phyloP scores from a whole-genome alignment of 2,329 filamentous ascomycete genomes.

The Hansfordia pulvinata region DNA sequence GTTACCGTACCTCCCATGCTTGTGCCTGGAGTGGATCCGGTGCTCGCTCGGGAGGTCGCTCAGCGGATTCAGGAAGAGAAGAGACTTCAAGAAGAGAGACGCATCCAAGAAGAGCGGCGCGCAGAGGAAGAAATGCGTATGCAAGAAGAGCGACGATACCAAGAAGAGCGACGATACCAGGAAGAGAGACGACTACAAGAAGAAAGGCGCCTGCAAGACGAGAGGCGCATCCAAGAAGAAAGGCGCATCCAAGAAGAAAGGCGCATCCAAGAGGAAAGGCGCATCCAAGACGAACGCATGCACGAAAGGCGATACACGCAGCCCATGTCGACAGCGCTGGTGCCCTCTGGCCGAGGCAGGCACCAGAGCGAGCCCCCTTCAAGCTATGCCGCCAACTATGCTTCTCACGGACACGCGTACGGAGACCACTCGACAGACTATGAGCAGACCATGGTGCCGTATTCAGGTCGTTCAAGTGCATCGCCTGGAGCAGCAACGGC shows the following conservation, averaged over 20 bases:
- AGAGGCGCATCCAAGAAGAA: too few species aligned
- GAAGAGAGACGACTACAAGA: too few species aligned
- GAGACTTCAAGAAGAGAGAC: too few species aligned
- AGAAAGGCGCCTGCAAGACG: too few species aligned
- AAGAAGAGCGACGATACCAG: too few species aligned
- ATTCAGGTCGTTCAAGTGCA: too few species aligned
- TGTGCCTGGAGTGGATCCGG: conserved; percentile 46
- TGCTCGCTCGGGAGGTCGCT: conserved; percentile 39
- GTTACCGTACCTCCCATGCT: conserved; percentile 39
- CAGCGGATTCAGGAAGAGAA: too few species aligned
- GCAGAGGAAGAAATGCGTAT: too few species aligned
- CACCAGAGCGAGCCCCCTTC: conserved; percentile 18
- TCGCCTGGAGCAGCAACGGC: conserved; percentile 7
- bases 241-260: conserved; percentile 37
- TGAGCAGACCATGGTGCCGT: conserved; percentile 15
- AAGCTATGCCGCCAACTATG: conserved; percentile 11
- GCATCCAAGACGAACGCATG: conserved; percentile 41
- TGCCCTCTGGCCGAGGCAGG: conserved; percentile 26
- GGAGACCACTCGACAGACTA: conserved; percentile 18
- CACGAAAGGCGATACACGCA: conserved; percentile 31
- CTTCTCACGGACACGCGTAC: conserved; percentile 9
- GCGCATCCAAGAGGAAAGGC: too few species aligned
- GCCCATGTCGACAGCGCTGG: conserved; percentile 17
- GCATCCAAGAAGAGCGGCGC: too few species aligned
- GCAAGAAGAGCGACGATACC: too few species aligned